Conservation (phyloP, 441 rosid genomes). For the Biscutella laevigata region DNA sequence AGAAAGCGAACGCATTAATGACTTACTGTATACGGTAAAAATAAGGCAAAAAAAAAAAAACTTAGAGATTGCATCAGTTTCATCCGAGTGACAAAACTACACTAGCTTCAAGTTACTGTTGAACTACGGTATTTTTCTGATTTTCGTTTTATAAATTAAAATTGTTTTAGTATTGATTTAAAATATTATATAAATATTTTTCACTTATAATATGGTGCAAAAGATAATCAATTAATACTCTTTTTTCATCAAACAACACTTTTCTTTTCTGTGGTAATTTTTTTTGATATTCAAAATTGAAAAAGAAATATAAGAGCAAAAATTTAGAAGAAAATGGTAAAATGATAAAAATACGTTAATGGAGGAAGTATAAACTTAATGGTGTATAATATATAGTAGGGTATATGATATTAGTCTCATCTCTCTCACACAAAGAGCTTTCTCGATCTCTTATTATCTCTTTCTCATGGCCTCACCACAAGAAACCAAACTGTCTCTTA, state of each 20-base stretch:
- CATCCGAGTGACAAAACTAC: conserved; percentile 27
- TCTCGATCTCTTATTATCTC: conserved; percentile 33
- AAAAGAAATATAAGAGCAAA: not conserved
- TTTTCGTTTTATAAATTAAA: no score
- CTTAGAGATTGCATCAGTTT: no score
- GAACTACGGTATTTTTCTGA: no score
- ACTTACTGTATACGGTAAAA: not conserved
- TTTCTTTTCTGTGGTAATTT: no score
- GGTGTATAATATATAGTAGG: conserved; percentile 20
- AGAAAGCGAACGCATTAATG: not conserved
- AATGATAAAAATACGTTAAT: not conserved
- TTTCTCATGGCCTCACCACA: conserved; percentile 58
- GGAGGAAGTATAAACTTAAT: not conserved
- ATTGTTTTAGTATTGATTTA: no score
- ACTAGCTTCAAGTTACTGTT: conserved; percentile 19
- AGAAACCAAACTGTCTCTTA: conserved; percentile 94
- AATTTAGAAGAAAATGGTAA: not conserved
- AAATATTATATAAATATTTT: no score
- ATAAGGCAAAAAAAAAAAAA: no score
- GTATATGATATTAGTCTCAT: conserved; percentile 23
- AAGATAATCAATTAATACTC: no score
- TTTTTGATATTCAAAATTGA: not conserved
- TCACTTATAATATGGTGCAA: no score
- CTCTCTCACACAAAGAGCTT: conserved; percentile 25
- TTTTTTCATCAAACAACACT: no score